A percentile compares a stretch with the other conserved stretches of the same genome.
These are phyloP conservation scores for Alternaria conjuncta DNA, from an alignment of 2,329 filamentous ascomycete species.

Conservation along the genomic window DNA sequence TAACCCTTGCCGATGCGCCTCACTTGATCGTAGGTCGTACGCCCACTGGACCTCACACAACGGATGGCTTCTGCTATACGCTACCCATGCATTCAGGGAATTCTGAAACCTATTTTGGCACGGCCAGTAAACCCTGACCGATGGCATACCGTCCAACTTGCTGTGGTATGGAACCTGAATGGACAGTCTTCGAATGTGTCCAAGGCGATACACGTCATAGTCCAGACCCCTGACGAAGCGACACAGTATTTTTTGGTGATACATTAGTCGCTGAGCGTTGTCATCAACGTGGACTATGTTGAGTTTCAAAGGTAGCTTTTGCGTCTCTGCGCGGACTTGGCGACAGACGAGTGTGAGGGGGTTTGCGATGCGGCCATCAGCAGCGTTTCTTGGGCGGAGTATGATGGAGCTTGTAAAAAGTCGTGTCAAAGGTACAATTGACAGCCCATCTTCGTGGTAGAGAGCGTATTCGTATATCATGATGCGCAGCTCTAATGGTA, in stretches of 20 bases:
- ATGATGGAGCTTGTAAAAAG: neutral
- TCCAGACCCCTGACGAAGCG: neutral
- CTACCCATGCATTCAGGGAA: neutral
- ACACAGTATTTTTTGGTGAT: neutral
- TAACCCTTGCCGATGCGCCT: neutral
- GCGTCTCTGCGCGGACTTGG: neutral
- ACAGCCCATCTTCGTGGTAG: neutral
- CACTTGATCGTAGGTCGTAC: neutral
- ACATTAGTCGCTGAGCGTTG: neutral
- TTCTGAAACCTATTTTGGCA: neutral
- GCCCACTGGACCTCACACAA: neutral
- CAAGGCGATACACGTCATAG: neutral
- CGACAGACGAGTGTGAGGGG: neutral
- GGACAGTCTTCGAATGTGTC: neutral
- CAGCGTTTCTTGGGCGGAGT: neutral
- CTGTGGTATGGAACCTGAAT: neutral
- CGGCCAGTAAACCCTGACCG: neutral
- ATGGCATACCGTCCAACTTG: neutral
- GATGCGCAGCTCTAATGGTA: neutral
- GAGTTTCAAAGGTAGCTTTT: neutral
- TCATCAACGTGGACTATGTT: neutral
- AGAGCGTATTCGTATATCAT: neutral
- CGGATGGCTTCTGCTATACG: neutral
- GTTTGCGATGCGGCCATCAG: neutral
- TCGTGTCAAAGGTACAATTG: neutral